These are phyloP conservation scores for Byssoonygena ceratinophila DNA, from an alignment of 2,329 filamentous ascomycete genomes.

Conservation along the genomic window DNA sequence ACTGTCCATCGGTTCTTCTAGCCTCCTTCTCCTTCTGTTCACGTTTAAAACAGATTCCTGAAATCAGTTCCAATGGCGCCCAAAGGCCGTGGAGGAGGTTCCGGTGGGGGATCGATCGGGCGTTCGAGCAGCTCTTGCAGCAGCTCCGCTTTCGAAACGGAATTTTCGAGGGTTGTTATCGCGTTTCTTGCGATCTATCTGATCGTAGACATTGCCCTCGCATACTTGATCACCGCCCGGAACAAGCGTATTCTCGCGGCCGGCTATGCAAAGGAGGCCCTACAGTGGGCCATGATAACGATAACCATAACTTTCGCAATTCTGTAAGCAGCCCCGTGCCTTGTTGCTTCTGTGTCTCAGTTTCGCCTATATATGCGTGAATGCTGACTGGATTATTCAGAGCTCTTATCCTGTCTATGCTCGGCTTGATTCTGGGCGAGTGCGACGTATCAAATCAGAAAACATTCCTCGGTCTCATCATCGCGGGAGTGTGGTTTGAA, in stretches of 20 bases:
- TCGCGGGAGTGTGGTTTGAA: constrained; percentile 1
- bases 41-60: background rate
- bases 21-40: background rate
- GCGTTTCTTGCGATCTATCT: constrained; percentile 8
- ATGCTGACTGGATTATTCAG: background rate
- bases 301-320: background rate
- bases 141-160: constrained; percentile 3
- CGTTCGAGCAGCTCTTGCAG: background rate
- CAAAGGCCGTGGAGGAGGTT: constrained; percentile 12
- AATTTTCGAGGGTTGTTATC: background rate
- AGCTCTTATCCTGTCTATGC: constrained; percentile 1
- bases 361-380: background rate
- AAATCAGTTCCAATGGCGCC: constrained; percentile 8
- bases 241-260: constrained; percentile 2
- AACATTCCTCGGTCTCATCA: background rate
- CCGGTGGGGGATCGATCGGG: constrained; percentile 1
- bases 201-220: constrained; percentile 4
- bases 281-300: constrained; percentile 8
- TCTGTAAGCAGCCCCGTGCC: background rate
- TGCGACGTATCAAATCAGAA: background rate
- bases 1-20: background rate
- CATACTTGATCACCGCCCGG: background rate
- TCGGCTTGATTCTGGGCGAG: background rate
- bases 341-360: background rate
- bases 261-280: constrained; percentile 7